A percentile compares a stretch with the other conserved stretches of the same genome.
phyloP scores from a whole-genome alignment of 352 stramenopile genomes.

The Elongisporangium prolatum region DNA sequence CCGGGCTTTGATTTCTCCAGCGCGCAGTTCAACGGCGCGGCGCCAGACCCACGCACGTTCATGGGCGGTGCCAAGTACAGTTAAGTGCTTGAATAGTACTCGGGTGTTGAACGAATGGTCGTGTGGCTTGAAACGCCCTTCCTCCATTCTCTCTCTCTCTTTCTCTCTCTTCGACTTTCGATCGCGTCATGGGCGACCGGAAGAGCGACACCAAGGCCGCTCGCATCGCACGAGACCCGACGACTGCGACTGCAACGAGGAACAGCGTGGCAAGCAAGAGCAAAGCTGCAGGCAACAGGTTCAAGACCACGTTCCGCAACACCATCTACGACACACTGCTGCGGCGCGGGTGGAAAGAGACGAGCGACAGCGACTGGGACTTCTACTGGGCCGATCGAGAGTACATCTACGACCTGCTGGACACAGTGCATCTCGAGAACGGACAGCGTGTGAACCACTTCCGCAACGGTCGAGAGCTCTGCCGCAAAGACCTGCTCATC shows the following conservation, averaged over 20 bases:
- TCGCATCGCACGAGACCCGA: not conserved
- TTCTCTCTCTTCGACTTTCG: not conserved
- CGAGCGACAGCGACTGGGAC: conserved; percentile 84
- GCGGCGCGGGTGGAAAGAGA: conserved; percentile 88
- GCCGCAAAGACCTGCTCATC: conserved; percentile 92
- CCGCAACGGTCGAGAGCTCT: conserved; percentile 84
- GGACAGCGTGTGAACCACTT: conserved; percentile 91
- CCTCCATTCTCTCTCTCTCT: too few species aligned
- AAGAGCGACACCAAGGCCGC: not conserved
- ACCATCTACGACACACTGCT: conserved; percentile 91
- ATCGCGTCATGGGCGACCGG: not conserved
- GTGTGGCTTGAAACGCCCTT: not conserved
- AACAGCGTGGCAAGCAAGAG: not conserved
- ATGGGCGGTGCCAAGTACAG: conserved; percentile 95
- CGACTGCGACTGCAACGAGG: not conserved
- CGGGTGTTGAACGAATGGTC: not conserved
- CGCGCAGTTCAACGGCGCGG: conserved; percentile 95
- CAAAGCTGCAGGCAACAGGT: conserved; percentile 35
- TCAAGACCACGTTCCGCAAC: conserved; percentile 90
- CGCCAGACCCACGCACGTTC: conserved; percentile 95
- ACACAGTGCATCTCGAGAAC: conserved; percentile 81
- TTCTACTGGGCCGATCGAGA: conserved; percentile 89
- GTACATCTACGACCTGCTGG: conserved; percentile 90
- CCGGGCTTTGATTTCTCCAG: conserved; percentile 98
- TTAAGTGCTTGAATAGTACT: conserved; percentile 16